These are phyloP conservation scores for Maudiozyma humilis DNA, from an alignment of 1,139 yeast species.

Conservation along the genomic window DNA sequence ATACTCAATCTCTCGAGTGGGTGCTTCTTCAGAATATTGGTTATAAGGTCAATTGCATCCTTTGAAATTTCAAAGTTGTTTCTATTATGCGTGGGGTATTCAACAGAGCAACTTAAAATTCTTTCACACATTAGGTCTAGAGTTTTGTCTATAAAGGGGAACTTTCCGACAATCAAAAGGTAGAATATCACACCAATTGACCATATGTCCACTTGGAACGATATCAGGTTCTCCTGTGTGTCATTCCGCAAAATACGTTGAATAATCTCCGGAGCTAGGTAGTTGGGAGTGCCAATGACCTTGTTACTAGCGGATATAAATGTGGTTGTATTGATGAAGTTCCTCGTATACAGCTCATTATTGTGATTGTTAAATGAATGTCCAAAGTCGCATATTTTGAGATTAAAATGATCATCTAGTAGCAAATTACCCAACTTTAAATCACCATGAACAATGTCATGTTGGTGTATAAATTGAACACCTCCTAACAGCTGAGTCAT, in stretches of 20 bases:
- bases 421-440: constrained; percentile 10
- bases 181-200: constrained; percentile 78
- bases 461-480: constrained; percentile 8
- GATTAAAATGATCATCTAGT: constrained; percentile 5
- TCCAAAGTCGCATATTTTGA: constrained; percentile 13
- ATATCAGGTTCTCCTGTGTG: constrained; percentile 4
- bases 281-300: constrained; percentile 11
- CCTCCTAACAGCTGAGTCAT: constrained; percentile 10
- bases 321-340: constrained; percentile 3
- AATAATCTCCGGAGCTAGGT: constrained; percentile 11
- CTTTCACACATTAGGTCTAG: constrained; percentile 5
- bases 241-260: not conserved
- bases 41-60: constrained; percentile 2
- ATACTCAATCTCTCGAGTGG: constrained; percentile 9
- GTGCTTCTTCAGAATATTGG: constrained; percentile 5
- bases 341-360: not conserved
- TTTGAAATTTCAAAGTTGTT: constrained; percentile 1
- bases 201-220: constrained; percentile 57
- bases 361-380: constrained; percentile 8
- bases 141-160: constrained; percentile 59
- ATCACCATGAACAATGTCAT: constrained; percentile 12
- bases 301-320: constrained; percentile 2
- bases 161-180: constrained; percentile 63
- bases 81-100: not conserved
- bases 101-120: not conserved